Evolutionary conservation across 305 asterid genomes (phyloP).

Genomic region (Ilex paraguariensis): DNA sequence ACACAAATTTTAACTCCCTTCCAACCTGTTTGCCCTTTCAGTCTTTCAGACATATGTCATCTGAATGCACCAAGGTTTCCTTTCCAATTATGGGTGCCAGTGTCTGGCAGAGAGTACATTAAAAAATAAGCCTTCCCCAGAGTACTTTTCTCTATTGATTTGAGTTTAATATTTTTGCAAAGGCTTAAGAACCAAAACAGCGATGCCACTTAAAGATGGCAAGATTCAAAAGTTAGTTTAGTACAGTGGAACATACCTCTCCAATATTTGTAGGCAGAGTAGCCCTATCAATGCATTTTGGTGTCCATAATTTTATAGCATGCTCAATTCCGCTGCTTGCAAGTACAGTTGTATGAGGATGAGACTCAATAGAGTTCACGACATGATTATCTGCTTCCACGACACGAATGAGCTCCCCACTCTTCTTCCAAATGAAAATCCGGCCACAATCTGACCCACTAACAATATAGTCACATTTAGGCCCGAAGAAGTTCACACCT

Average conservation of each 20-base stretch:
- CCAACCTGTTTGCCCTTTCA: too few relatives aligned
- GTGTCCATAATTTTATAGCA: conserved; percentile 10
- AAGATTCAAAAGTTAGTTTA: neutral
- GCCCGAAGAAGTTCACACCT: conserved; percentile 13
- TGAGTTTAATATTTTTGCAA: neutral
- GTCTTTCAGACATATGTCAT: too few relatives aligned
- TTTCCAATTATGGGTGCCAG: neutral
- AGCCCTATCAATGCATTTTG: conserved; percentile 3
- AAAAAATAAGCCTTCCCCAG: too few relatives aligned
- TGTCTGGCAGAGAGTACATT: too few relatives aligned
- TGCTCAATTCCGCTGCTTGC: conserved; percentile 12
- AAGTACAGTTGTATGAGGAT: conserved; percentile 12
- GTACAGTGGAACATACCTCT: neutral
- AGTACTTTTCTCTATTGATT: too few relatives aligned
- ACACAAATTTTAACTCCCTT: too few relatives aligned
- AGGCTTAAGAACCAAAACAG: neutral
- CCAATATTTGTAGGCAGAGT: conserved; percentile 8
- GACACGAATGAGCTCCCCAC: conserved; percentile 11
- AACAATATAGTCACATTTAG: conserved; percentile 8
- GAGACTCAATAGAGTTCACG: conserved; percentile 8
- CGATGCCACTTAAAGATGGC: neutral
- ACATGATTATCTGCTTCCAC: conserved; percentile 6
- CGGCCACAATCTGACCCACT: conserved; percentile 18
- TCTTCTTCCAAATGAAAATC: conserved; percentile 11
- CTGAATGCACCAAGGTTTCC: too few relatives aligned